Percentiles rank a stretch among this genome's conserved stretches.
These are phyloP conservation scores for Tardiomyces blankii DNA, from an alignment of 1,139 yeast genomes.

Conservation along the genomic window DNA sequence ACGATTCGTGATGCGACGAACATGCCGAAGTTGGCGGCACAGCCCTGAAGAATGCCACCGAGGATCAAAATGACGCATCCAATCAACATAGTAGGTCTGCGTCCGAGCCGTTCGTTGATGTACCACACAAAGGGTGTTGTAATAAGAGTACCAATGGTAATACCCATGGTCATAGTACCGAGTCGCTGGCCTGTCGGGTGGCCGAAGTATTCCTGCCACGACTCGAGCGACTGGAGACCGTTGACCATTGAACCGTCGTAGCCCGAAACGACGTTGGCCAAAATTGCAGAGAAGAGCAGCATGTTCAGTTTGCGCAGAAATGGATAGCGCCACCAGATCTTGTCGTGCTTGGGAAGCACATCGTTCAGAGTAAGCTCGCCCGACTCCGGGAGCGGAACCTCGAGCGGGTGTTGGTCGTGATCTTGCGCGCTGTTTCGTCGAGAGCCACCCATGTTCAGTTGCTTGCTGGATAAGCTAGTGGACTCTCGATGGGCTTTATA, in stretches of 20 bases:
- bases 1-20: conserved; percentile 35
- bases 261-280: conserved; percentile 28
- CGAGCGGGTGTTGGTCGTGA: no score
- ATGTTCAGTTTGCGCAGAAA: background rate
- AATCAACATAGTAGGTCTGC: conserved; percentile 31
- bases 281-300: background rate
- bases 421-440: no score
- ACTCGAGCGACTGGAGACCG: conserved; percentile 36
- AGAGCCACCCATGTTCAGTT: no score
- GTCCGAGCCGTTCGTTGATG: conserved; percentile 37
- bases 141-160: conserved; percentile 35
- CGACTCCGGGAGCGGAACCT: no score
- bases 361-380: background rate
- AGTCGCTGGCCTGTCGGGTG: conserved; percentile 33
- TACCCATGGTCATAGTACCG: conserved; percentile 41
- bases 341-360: background rate
- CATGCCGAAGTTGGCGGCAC: conserved; percentile 33
- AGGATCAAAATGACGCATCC: conserved; percentile 33
- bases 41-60: conserved; percentile 37
- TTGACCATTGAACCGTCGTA: conserved; percentile 44
- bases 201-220: conserved; percentile 30
- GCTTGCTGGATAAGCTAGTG: no score
- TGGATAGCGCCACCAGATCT: background rate
- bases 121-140: conserved; percentile 14
- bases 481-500: no score